These are phyloP conservation scores for Seiridium unicorne DNA, from an alignment of 2,329 filamentous ascomycete genomes.

Conservation along the genomic window DNA sequence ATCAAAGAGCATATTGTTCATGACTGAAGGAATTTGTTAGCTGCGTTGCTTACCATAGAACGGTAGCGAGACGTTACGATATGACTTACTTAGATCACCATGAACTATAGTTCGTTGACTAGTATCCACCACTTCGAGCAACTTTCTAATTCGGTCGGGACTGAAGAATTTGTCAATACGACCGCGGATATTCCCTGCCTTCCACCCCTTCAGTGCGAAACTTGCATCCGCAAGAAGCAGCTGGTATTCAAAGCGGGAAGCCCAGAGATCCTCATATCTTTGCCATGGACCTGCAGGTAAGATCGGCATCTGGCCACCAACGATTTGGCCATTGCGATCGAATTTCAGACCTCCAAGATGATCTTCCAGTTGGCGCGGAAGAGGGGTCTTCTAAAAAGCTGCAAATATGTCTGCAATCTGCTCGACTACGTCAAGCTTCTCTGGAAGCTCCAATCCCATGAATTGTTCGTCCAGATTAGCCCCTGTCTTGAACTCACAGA, in stretches of 20 bases:
- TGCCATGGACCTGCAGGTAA: constrained; percentile 8
- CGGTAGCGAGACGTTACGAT: background rate
- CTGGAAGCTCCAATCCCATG: background rate
- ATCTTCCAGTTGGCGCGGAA: constrained; percentile 13
- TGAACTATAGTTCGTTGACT: constrained; percentile 17
- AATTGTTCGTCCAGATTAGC: constrained; percentile 18
- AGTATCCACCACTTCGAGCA: constrained; percentile 15
- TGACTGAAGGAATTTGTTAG: constrained; percentile 9
- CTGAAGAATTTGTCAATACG: constrained; percentile 9
- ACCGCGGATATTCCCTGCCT: background rate
- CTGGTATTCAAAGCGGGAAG: background rate
- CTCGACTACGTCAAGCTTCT: constrained; percentile 13
- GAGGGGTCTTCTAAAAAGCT: constrained; percentile 12
- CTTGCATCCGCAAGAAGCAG: constrained; percentile 10
- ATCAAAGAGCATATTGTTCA: constrained; percentile 25
- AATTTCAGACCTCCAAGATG: constrained; percentile 20
- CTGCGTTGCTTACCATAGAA: background rate
- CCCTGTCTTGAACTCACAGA: constrained; percentile 23
- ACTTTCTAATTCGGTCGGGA: constrained; percentile 6
- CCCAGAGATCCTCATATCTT: constrained; percentile 7
- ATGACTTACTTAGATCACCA: constrained; percentile 23
- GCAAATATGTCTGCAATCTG: constrained; percentile 20
- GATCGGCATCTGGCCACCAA: constrained; percentile 13
- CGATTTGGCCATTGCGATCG: constrained; percentile 11
- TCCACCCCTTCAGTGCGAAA: constrained; percentile 9